Evolutionary conservation across 306 rosid species (phyloP).

Genomic region (Geum urbanum): DNA sequence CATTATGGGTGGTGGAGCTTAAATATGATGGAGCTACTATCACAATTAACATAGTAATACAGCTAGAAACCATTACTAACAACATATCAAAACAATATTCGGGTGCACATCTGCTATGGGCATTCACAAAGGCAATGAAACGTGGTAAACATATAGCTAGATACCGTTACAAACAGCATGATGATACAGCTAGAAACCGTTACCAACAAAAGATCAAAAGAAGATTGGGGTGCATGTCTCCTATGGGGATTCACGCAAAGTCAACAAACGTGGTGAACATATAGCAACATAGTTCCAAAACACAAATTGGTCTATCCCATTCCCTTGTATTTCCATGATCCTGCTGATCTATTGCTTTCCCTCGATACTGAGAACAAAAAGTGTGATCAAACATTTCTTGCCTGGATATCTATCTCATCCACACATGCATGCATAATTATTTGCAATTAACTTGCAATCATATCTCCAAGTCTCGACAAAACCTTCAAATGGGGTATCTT

Average conservation of each 20-base stretch:
- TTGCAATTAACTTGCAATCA: neutral
- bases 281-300: neutral
- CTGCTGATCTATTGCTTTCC: neutral
- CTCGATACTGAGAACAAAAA: neutral
- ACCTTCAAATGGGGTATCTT: neutral
- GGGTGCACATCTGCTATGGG: neutral
- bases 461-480: neutral
- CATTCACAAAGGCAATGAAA: neutral
- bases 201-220: too few relatives aligned
- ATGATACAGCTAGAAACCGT: too few relatives aligned
- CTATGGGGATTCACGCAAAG: neutral
- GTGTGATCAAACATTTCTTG: neutral
- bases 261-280: neutral
- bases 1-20: too few relatives aligned
- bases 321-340: neutral
- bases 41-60: neutral
- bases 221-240: too few relatives aligned
- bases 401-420: neutral
- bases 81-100: slow-evolving; percentile 1
- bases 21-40: neutral
- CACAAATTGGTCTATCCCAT: neutral
- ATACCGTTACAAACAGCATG: too few relatives aligned
- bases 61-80: slow-evolving; percentile 6
- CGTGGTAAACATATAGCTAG: neutral
- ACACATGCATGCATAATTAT: neutral